Conservation (phyloP, 1,139 yeast genomes). For the Schwanniomyces etchellsii region DNA sequence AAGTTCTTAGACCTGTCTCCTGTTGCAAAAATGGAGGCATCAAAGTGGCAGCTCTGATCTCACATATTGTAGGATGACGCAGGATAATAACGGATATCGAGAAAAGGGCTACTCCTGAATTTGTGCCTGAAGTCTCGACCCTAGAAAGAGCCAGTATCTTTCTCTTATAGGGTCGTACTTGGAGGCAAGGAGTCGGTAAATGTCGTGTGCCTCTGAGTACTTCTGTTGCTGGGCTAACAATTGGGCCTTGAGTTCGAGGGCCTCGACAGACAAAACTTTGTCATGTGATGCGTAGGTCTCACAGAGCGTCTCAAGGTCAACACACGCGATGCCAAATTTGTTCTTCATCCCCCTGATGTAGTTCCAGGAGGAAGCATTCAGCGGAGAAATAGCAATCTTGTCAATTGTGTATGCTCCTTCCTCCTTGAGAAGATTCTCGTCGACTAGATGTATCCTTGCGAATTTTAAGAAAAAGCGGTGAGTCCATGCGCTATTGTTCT, state of each 20-base stretch:
- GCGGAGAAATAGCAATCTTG: constrained; percentile 59
- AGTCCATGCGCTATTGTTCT: constrained; percentile 94
- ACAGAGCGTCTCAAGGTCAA: constrained; percentile 41
- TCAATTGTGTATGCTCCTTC: constrained; percentile 37
- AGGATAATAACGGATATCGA: too few relatives aligned
- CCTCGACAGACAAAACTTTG: neutral
- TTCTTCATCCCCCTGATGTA: constrained; percentile 60
- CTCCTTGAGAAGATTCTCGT: constrained; percentile 14
- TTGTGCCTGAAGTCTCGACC: constrained; percentile 5
- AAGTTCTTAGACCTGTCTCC: too few relatives aligned
- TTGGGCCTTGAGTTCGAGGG: constrained; percentile 30
- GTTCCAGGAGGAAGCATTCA: constrained; percentile 86
- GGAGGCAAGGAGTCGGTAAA: constrained; percentile 44
- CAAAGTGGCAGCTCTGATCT: too few relatives aligned
- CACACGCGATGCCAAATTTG: constrained; percentile 21
- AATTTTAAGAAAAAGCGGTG: constrained; percentile 64
- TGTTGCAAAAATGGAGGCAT: too few relatives aligned
- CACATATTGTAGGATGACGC: too few relatives aligned
- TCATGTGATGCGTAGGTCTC: constrained; percentile 3
- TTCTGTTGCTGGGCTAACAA: constrained; percentile 32
- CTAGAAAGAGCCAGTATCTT: constrained; percentile 54
- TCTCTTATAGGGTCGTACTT: constrained; percentile 63
- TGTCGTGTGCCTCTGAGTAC: constrained; percentile 26
- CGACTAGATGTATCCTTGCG: constrained; percentile 14
- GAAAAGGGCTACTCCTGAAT: too few relatives aligned